These are phyloP conservation scores for Naegleria gruberi DNA, from an alignment of 208 protist genomes.

Conservation along the genomic window DNA sequence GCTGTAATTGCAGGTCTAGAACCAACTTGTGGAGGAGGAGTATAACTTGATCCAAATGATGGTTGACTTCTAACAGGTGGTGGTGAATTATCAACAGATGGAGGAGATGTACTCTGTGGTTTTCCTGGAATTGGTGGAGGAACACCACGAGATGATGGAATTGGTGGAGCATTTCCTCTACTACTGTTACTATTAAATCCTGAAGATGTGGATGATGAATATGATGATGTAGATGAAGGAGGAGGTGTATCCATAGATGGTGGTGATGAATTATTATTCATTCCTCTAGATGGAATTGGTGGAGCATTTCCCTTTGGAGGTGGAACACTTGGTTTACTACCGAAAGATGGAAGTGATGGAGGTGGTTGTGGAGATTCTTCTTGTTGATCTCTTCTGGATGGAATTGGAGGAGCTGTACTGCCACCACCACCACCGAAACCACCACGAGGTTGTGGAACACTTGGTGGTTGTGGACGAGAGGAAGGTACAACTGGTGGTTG, in stretches of 20 bases:
- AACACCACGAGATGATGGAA: not conserved
- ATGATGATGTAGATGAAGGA: too few species aligned
- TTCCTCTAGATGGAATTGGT: not conserved
- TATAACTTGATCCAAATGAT: not conserved
- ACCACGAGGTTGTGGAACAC: too few species aligned
- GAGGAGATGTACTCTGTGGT: not conserved
- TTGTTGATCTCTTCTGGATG: not conserved
- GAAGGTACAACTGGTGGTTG: too few species aligned
- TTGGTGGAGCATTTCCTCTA: not conserved
- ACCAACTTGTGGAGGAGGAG: not conserved
- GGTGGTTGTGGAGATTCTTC: not conserved
- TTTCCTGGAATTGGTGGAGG: not conserved
- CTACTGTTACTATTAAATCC: too few species aligned
- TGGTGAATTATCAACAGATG: not conserved
- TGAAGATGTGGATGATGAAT: too few species aligned
- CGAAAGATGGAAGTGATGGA: not conserved
- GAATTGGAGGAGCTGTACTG: not conserved
- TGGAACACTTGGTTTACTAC: not conserved
- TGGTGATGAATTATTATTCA: not conserved
- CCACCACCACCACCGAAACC: not conserved
- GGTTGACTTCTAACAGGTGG: not conserved
- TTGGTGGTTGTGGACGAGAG: too few species aligned
- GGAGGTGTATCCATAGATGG: not conserved
- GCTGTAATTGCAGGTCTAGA: not conserved
- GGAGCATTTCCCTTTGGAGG: not conserved